Evolutionary conservation across 169 alveolate genomes (phyloP).

Genomic region (Amoebophrya sp.): DNA sequence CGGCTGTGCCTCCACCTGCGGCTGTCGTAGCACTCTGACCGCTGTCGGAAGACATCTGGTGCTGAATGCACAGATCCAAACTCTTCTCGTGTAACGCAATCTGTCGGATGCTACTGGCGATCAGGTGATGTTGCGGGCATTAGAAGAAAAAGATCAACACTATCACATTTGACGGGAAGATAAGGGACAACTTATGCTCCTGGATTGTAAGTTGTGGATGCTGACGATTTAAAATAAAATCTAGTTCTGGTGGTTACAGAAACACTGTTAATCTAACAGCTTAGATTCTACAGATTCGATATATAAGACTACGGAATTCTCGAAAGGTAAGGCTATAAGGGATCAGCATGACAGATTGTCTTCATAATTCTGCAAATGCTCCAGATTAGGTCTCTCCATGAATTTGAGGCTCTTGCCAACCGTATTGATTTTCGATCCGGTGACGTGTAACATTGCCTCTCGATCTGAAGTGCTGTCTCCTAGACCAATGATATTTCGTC

Average conservation of each 20-base stretch:
- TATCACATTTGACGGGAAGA: too few relatives aligned
- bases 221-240: too few relatives aligned
- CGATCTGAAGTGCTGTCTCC: background rate
- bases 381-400: background rate
- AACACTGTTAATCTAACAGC: too few relatives aligned
- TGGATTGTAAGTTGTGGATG: too few relatives aligned
- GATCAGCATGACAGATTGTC: too few relatives aligned
- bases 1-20: background rate
- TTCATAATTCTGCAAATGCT: background rate
- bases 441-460: background rate
- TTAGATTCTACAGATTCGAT: too few relatives aligned
- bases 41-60: background rate
- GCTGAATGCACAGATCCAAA: background rate
- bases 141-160: too few relatives aligned
- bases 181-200: too few relatives aligned
- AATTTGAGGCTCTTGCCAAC: background rate
- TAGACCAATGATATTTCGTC: background rate
- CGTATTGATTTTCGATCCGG: background rate
- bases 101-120: conserved; percentile 1
- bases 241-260: too few relatives aligned
- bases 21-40: background rate
- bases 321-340: too few relatives aligned
- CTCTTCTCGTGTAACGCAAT: background rate
- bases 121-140: background rate
- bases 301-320: too few relatives aligned